phyloP scores from a whole-genome alignment of 192 early-diverging fungal species.

The Gigaspora rosea region DNA sequence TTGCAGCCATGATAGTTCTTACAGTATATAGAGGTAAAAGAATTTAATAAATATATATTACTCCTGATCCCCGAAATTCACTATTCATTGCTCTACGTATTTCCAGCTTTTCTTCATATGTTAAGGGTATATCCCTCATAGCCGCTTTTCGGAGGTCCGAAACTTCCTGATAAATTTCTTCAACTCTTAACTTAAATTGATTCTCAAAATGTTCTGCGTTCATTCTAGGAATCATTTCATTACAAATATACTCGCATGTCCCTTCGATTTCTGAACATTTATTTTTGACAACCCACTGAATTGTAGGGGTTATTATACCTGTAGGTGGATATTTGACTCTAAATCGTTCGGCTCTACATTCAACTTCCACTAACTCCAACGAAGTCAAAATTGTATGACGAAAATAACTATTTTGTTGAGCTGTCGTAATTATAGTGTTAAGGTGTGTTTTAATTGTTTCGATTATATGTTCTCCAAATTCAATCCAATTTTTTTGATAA shows the following conservation, averaged over 20 bases:
- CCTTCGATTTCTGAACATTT: not conserved
- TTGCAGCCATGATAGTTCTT: no score
- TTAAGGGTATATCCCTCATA: no score
- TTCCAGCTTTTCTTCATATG: slow-evolving; percentile 17
- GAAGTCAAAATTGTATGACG: not conserved
- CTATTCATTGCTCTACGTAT: slow-evolving; percentile 21
- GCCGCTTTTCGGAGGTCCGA: not conserved
- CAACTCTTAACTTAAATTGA: slow-evolving; percentile 10
- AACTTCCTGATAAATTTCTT: not conserved
- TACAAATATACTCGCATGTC: not conserved
- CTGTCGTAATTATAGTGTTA: not conserved
- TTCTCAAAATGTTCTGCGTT: slow-evolving; percentile 2
- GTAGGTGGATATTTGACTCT: not conserved
- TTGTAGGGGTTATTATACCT: not conserved
- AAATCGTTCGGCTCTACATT: not conserved
- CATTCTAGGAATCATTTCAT: not conserved
- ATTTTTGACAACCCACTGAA: not conserved
- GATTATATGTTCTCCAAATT: not conserved
- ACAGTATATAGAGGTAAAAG: no score
- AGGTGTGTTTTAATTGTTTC: slow-evolving; percentile 2
- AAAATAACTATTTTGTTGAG: slow-evolving; percentile 1
- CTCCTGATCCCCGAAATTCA: no score
- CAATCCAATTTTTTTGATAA: slow-evolving; percentile 1
- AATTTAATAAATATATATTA: no score
- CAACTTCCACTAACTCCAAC: not conserved